Base-by-base conservation (phyloP, 2,329 filamentous ascomycete genomes). In the Incumbomyces delicatus region DNA sequence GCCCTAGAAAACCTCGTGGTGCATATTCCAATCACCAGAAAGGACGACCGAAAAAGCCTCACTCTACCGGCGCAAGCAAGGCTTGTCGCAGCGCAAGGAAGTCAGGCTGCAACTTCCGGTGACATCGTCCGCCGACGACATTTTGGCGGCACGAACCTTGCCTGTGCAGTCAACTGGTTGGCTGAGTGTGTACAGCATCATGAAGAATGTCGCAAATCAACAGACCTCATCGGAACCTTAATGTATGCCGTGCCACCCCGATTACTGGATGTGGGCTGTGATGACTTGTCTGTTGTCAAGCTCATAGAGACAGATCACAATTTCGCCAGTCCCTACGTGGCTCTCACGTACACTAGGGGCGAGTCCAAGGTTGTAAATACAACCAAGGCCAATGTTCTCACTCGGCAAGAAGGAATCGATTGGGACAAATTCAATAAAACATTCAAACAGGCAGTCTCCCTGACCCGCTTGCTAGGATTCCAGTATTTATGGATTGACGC, bases 401-500 rank as follows among this genome's bases (percentile, higher is more conserved):
- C 14, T 16, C 17, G 42, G 13, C 30, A 30, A 17, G 22, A 38
- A 16, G 14, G 3, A 13, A 45, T 45, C 34, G 17, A 22, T 17
- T 6, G n/a, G n/a, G 42, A 45, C 7, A 45, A 45, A 29, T 45
- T 45, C 42, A 45, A 45, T 18, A 48, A 48, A 33, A 50, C 50
- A 3, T 50, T 47, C 36, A 50, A 38, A 20, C 49, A 53, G n/a
- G 50, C 49, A 27, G 41, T 53, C 13, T 36, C 36, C 5, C 16
- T 47, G 11, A 44, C 44, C 8, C 46, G 50, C 11, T 14, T 18
- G 30, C 35, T 54, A 20, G 56, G 53, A 10, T 41, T 52, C 35
- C 45, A 38, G 13, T 57, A 55, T 42, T 48, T 58, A 16, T 58
- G 56, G 57, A 54, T 58, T n/a, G 57, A 58, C 42, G 42, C 46